Evolutionary conservation across 495 filamentous ascomycete genomes (phyloP).

Genomic region (Aspergillus heteromorphus): DNA sequence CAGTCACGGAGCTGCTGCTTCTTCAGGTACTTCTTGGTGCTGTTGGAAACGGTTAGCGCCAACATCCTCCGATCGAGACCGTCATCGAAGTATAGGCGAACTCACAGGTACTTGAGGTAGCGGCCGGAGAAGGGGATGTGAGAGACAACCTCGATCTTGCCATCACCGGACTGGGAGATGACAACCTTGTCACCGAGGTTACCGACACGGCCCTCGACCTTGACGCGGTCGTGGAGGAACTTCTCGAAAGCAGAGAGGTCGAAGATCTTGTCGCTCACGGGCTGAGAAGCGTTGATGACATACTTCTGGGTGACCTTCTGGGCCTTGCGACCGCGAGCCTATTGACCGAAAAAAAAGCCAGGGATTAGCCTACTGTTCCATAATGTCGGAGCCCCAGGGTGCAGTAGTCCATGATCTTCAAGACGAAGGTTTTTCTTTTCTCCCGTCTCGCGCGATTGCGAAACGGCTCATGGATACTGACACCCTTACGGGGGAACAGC

Average conservation of each 20-base stretch:
- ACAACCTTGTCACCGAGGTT: constrained; percentile 93
- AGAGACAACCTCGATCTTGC: constrained; percentile 95
- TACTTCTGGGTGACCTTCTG: constrained; percentile 70
- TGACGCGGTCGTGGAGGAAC: constrained; percentile 99
- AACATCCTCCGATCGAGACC: no score
- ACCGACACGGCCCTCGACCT: constrained; percentile 95
- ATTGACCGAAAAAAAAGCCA: constrained; percentile 22
- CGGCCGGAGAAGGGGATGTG: constrained; percentile 97
- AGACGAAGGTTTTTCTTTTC: no score
- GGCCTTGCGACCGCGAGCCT: constrained; percentile 54
- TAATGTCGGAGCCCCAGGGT: constrained; percentile 38
- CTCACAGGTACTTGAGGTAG: constrained; percentile 99
- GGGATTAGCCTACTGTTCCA: constrained; percentile 92
- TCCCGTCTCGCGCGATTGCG: no score
- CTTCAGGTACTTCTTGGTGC: constrained; percentile 99
- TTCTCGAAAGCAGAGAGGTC: constrained; percentile 98
- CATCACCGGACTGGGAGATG: constrained; percentile 86
- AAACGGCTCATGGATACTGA: neutral
- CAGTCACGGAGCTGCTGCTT: constrained; percentile 99
- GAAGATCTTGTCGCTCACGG: constrained; percentile 99
- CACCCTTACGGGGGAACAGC: constrained; percentile 59
- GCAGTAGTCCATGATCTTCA: constrained; percentile 13
- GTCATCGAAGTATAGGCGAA: constrained; percentile 12
- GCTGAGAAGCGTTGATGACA: constrained; percentile 98
- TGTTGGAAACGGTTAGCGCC: constrained; percentile 26